phyloP scores from a whole-genome alignment of 2,329 filamentous ascomycete species.

The Fusarium sulawesiense region DNA sequence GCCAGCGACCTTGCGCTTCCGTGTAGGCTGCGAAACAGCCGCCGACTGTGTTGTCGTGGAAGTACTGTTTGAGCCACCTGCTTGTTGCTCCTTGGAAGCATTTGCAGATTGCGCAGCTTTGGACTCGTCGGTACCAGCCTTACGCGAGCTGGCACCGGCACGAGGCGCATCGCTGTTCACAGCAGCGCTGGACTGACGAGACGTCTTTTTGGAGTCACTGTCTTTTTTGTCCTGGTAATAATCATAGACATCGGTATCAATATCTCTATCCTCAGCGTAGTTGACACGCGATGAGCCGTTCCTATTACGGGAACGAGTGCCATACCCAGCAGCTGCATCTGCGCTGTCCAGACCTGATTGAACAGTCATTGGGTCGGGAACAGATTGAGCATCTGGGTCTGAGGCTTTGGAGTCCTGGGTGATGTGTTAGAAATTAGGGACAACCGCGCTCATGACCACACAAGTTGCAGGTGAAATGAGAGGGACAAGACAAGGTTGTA shows the following conservation, averaged over 20 bases:
- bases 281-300: slow-evolving; percentile 84
- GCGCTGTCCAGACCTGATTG: slow-evolving; percentile 60
- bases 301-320: slow-evolving; percentile 93
- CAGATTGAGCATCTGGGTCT: slow-evolving; percentile 50
- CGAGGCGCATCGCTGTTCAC: slow-evolving; percentile 53
- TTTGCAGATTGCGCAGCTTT: slow-evolving; percentile 52
- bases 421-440: slow-evolving; percentile 38
- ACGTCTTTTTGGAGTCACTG: slow-evolving; percentile 67
- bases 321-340: slow-evolving; percentile 77
- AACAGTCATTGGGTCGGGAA: slow-evolving; percentile 59
- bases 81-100: slow-evolving; percentile 53
- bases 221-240: slow-evolving; percentile 67
- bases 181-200: slow-evolving; percentile 58
- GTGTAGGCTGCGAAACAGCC: slow-evolving; percentile 64
- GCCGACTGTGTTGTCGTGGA: slow-evolving; percentile 62
- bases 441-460: slow-evolving; percentile 38
- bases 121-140: slow-evolving; percentile 55
- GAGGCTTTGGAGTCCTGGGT: slow-evolving; percentile 51
- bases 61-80: slow-evolving; percentile 43
- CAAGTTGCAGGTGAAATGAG: slow-evolving; percentile 25
- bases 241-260: slow-evolving; percentile 88
- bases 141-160: slow-evolving; percentile 55
- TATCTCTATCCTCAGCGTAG: slow-evolving; percentile 93
- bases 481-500: slow-evolving; percentile 1
- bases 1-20: slow-evolving; percentile 85